These are phyloP conservation scores for Fusarium xyrophilum DNA, from an alignment of 2,329 filamentous ascomycete species.

Conservation along the genomic window DNA sequence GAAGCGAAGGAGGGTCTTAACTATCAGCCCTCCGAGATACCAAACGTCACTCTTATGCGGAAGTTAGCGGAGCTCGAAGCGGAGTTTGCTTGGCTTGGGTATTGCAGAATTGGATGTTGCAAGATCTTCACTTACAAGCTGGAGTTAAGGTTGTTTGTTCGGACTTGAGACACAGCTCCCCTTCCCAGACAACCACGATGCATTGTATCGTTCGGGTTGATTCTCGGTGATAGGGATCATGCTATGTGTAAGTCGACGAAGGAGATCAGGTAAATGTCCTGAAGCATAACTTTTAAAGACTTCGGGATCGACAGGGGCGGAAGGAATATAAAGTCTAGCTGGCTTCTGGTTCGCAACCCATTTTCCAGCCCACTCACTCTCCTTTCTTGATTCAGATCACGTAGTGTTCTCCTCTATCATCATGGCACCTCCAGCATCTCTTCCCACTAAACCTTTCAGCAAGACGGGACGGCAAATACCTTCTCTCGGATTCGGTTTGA, in stretches of 20 bases:
- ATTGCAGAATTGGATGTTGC: accelerated
- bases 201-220: not conserved
- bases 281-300: accelerated
- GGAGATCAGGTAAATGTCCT: accelerated
- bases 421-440: not conserved
- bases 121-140: not conserved
- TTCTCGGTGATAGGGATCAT: not conserved
- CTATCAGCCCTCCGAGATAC: too few relatives aligned
- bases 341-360: accelerated
- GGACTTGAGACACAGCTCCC: not conserved
- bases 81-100: not conserved
- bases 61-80: not conserved
- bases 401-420: accelerated
- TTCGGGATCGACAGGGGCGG: not conserved
- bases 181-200: too few relatives aligned
- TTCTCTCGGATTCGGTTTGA: not conserved
- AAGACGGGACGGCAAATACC: not conserved
- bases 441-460: not conserved
- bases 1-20: too few relatives aligned
- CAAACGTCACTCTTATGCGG: not conserved
- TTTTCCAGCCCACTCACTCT: accelerated
- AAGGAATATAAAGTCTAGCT: not conserved
- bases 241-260: accelerated
- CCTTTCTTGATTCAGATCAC: accelerated
- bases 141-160: not conserved